Conservation (phyloP, 2,329 filamentous ascomycete species). For the Botrytis byssoidea region DNA sequence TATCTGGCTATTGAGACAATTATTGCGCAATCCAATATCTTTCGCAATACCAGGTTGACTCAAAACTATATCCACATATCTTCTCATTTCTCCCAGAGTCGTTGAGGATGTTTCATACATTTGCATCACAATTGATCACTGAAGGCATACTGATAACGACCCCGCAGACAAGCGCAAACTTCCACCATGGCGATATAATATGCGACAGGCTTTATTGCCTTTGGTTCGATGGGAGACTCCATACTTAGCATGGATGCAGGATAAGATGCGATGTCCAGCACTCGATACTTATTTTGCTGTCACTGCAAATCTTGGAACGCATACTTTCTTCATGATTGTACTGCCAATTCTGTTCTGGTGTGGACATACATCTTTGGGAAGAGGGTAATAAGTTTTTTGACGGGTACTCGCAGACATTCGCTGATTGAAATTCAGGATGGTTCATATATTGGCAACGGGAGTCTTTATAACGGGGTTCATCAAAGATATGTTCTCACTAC, state of each 20-base stretch:
- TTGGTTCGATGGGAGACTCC: constrained; percentile 93
- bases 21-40: neutral
- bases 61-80: neutral
- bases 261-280: constrained; percentile 72
- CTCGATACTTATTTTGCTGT: constrained; percentile 97
- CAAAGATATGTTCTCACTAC: constrained; percentile 91
- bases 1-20: neutral
- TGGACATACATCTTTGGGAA: constrained; percentile 78
- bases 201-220: constrained; percentile 80
- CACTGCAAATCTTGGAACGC: constrained; percentile 92
- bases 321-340: constrained; percentile 98
- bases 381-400: constrained; percentile 63
- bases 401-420: neutral
- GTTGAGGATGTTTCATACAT: neutral
- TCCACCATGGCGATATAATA: constrained; percentile 81
- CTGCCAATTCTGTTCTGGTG: constrained; percentile 97
- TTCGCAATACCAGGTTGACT: neutral
- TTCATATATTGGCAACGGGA: constrained; percentile 74
- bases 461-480: constrained; percentile 90
- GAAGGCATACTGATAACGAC: constrained; percentile 15
- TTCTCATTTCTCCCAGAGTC: neutral
- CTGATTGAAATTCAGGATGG: constrained; percentile 48
- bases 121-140: neutral
- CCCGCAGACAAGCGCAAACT: constrained; percentile 74
- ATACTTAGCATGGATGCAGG: constrained; percentile 84